Evolutionary conservation across 805 yeast species (phyloP).

Genomic region (Sugiyamaella chiloensis): DNA sequence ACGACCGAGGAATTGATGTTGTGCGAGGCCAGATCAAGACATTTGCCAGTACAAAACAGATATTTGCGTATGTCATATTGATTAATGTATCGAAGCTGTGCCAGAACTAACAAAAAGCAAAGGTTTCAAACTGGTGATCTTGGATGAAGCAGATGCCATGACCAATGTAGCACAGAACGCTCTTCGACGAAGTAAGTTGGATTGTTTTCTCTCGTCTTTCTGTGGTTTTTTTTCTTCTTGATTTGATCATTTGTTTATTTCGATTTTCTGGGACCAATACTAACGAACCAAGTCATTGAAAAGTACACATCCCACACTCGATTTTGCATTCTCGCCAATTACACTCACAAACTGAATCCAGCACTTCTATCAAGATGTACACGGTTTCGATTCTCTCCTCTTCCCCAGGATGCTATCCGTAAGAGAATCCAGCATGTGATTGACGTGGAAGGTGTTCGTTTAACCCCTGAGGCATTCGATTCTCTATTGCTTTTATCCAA

Average conservation of each 20-base stretch:
- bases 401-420: slow-evolving; percentile 62
- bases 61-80: slow-evolving; percentile 44
- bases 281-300: slow-evolving; percentile 55
- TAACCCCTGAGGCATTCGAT: slow-evolving; percentile 55
- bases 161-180: slow-evolving; percentile 96
- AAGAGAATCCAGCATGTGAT: slow-evolving; percentile 68
- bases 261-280: slow-evolving; percentile 53
- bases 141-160: slow-evolving; percentile 98
- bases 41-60: slow-evolving; percentile 94
- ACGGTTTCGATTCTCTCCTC: slow-evolving; percentile 86
- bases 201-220: too few species aligned
- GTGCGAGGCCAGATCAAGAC: slow-evolving; percentile 97
- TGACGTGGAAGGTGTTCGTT: slow-evolving; percentile 58
- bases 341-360: slow-evolving; percentile 92
- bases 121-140: slow-evolving; percentile 84
- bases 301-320: slow-evolving; percentile 93
- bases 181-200: slow-evolving; percentile 81
- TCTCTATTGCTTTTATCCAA: slow-evolving; percentile 71
- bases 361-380: slow-evolving; percentile 94
- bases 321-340: slow-evolving; percentile 92
- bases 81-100: too few species aligned
- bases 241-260: too few species aligned
- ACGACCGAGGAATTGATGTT: slow-evolving; percentile 96
- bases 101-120: slow-evolving; percentile 35
- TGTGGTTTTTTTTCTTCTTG: too few species aligned